Evolutionary conservation across 371 early-diverging fungal genomes (phyloP), one percentile per base, ranked within the genome.

Genomic region (Actinomucor elegans): DNA sequence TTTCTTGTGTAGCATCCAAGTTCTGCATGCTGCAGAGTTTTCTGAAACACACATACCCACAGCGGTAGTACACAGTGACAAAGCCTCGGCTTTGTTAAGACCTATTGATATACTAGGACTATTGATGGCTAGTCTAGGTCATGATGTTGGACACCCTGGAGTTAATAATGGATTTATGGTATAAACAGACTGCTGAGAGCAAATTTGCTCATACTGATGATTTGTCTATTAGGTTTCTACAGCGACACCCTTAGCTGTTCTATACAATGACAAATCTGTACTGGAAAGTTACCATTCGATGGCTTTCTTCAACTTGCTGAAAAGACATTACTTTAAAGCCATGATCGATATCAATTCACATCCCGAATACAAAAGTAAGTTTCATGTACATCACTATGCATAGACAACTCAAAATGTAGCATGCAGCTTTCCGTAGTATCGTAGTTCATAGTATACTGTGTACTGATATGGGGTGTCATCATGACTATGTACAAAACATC

Each of bases 221-320:
- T n/a, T n/a, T n/a, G n/a, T n/a, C n/a, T 21, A n/a, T 34, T n/a
- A n/a, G n/a, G n/a, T 26, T 37, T 27, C n/a, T 28, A 24, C 7
- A 0, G 75, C 77, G 18, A 86, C 93, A 20, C 92, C 88, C 34
- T 73, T 91, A 45, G 96, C 98, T 6, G 67, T 89, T 40, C 66
- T 95, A 11, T 97, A 94, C 81, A 94, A 95, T 67, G 94, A 94
- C 75, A 81, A 83, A 49, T 89, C 94, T 2, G 90, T 94, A 3
- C 83, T 97, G 11, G 98, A 97, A 67, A 94, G 91, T 72, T 93
- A 92, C 69, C 98, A 97, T 67, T 85, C 89, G 6, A 85, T 90
- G 62, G 77, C 91, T 6, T 80, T 94, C 34, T 93, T 93, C 63
- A 81, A 86, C 53, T 64, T 96, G 1, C 79, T 97, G 72, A 73